Evolutionary conservation across 116 monocot species (phyloP), one percentile per base, ranked within the genome.

Genomic region (Phalaenopsis hybrid): DNA sequence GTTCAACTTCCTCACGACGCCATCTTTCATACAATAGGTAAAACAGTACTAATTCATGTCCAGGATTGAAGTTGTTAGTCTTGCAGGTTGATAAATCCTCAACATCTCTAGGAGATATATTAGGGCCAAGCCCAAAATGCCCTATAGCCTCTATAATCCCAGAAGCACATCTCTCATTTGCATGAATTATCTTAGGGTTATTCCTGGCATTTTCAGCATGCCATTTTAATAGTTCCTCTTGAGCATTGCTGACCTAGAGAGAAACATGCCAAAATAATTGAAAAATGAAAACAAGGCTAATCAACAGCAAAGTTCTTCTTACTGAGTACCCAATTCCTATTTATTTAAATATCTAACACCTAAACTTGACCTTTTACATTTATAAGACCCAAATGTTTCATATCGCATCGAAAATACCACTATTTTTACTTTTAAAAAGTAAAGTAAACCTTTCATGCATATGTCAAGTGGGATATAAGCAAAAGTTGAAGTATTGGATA

Each of bases 141-240:
- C 92, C 94, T 46, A 94, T 87, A 50, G 94, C 96, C 86, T 96
- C 81, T 59, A 96, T 89, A 67, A 96, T 96, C 67, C 94, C 96
- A 77, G 87, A 90, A 57, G 96, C 92, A 83, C 96, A 96, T 51
- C 92, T 94, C 83, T 91, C 91, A 75, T 81, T 87, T 67, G 94
- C 92, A 85, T 91, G 92, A 65, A 96, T 84, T 76, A 96, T 84
- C 44, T 91, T 94, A 50, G 85, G 85, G 44, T 96, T 92, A 78
- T 79, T 78, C 82, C 90, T 91, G 34, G 85, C 91, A 86, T 94
- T 91, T 77, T 91, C 80, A 81, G 83, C 78, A 86, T 92, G 81
- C 96, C 96, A 96, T 75, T 94, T 84, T 81, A 96, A 80, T 46
- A 96, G 68, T 82, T 96, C 96, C 52, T 94, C 94, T 80, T 88